Conservation (phyloP, 805 yeast genomes). For the Sugiyamaella boreocaroliniensis region DNA sequence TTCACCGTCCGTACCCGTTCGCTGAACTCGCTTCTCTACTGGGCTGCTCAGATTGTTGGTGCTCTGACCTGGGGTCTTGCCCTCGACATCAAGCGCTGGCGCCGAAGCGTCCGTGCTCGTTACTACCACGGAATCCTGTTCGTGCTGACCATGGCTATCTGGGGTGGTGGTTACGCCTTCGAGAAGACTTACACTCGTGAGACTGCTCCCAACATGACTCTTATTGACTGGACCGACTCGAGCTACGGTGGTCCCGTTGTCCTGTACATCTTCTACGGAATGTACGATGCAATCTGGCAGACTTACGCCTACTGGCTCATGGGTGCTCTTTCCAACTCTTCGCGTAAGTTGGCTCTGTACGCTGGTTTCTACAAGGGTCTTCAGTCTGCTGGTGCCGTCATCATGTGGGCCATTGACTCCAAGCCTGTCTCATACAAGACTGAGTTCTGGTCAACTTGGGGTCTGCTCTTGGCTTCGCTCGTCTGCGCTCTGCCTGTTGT, state of each 20-base stretch:
- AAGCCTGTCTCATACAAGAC: conserved; percentile 32
- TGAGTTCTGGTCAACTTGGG: conserved; percentile 49
- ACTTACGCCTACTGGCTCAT: conserved; percentile 51
- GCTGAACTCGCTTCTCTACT: conserved; percentile 53
- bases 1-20: conserved; percentile 57
- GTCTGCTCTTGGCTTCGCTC: conserved; percentile 41
- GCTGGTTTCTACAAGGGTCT: conserved; percentile 60
- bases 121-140: conserved; percentile 37
- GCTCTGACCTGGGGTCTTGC: conserved; percentile 43
- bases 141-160: conserved; percentile 40
- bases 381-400: conserved; percentile 59
- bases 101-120: conserved; percentile 42
- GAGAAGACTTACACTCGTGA: conserved; percentile 39
- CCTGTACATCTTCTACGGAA: conserved; percentile 56
- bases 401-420: conserved; percentile 53
- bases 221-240: conserved; percentile 42
- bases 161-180: conserved; percentile 55
- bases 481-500: conserved; percentile 44
- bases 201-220: conserved; percentile 22
- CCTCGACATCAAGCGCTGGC: conserved; percentile 39
- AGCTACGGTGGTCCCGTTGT: conserved; percentile 53
- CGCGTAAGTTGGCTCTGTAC: conserved; percentile 48
- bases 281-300: conserved; percentile 55
- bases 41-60: conserved; percentile 56
- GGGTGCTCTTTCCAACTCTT: conserved; percentile 53